Evolutionary conservation across 176 grass and related monocot species (phyloP).

Genomic region (Bolboschoenus planiculmis): DNA sequence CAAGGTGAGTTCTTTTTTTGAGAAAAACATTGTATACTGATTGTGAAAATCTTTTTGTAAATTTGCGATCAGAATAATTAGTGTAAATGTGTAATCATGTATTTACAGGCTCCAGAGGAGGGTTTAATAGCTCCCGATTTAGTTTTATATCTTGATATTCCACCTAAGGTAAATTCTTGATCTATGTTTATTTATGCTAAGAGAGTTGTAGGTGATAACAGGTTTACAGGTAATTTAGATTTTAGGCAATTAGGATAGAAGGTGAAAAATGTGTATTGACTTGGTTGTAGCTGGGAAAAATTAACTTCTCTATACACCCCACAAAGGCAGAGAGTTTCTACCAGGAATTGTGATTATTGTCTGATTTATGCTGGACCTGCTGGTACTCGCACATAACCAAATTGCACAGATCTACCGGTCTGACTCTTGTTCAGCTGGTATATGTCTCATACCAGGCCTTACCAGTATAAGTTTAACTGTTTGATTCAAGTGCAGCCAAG

Average conservation of each 20-base stretch:
- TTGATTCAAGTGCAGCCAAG: neutral
- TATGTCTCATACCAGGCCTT: neutral
- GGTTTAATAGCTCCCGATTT: conserved; percentile 85
- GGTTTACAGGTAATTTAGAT: neutral
- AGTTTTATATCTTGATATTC: conserved; percentile 83
- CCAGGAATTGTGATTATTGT: neutral
- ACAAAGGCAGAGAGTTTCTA: neutral
- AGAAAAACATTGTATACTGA: neutral
- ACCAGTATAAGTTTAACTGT: neutral
- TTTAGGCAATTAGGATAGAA: neutral
- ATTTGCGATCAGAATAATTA: neutral
- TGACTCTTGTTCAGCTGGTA: neutral
- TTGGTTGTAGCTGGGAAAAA: neutral
- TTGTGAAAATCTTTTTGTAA: neutral
- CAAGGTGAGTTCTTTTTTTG: conserved; percentile 30
- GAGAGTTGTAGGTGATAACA: neutral
- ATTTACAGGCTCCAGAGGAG: conserved; percentile 66
- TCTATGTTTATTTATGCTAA: neutral
- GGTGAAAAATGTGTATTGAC: neutral
- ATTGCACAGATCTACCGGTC: neutral
- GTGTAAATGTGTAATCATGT: neutral
- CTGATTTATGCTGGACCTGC: neutral
- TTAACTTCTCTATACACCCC: neutral
- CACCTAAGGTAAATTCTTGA: conserved; percentile 62
- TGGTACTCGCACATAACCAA: neutral